Conservation (phyloP, 225 moss, liverwort and hornwort genomes). For the Bryum argenteum region DNA sequence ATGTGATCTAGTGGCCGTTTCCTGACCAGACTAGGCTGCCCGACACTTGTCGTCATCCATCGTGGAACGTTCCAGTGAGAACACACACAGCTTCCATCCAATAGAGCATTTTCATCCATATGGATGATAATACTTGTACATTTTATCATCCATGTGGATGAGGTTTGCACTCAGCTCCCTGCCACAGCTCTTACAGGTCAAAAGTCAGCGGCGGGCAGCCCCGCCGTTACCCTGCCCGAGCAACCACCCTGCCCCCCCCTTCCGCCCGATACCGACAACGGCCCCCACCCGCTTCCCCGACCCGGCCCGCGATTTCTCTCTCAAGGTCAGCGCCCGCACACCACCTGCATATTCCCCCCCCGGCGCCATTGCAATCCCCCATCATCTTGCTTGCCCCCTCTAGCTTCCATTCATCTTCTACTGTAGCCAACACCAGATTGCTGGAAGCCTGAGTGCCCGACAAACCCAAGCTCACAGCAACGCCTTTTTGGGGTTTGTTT, state of each 20-base stretch:
- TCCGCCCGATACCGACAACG: constrained; percentile 38
- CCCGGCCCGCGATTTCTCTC: neutral
- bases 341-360: constrained; percentile 24
- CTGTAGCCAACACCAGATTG: neutral
- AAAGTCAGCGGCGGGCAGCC: constrained; percentile 37
- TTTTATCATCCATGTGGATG: no score
- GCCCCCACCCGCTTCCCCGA: neutral
- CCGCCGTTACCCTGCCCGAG: constrained; percentile 22
- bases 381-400: neutral
- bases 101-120: no score
- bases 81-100: no score
- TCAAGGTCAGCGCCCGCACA: constrained; percentile 40
- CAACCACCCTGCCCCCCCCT: neutral
- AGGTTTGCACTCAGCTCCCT: neutral
- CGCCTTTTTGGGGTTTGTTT: constrained; percentile 17
- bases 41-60: constrained; percentile 26
- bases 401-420: neutral
- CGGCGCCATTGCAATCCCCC: constrained; percentile 16
- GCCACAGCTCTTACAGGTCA: neutral
- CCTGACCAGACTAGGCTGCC: neutral
- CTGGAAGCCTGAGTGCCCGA: neutral
- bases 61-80: neutral
- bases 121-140: no score
- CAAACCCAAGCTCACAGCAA: neutral
- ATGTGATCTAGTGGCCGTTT: constrained; percentile 1